phyloP scores from a whole-genome alignment of 1,284 basidiomycete species.

The Ustilago vetiveriae region DNA sequence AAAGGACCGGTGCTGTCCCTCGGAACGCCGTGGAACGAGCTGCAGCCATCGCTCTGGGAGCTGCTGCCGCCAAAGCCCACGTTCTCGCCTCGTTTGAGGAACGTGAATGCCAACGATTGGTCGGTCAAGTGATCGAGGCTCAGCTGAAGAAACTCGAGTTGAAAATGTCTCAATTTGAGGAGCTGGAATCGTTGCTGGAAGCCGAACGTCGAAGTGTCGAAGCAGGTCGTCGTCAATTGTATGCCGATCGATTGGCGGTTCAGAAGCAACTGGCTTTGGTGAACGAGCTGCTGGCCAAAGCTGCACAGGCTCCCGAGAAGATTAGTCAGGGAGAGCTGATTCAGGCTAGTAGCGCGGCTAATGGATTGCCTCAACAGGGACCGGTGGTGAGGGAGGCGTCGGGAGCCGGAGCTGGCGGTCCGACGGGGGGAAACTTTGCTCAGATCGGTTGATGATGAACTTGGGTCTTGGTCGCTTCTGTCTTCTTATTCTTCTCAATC shows the following conservation, averaged over 20 bases:
- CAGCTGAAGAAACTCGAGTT: slow-evolving; percentile 88
- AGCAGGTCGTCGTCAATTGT: slow-evolving; percentile 59
- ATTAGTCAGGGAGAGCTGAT: slow-evolving; percentile 51
- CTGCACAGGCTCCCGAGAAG: slow-evolving; percentile 48
- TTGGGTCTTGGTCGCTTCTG: not conserved
- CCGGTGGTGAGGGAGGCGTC: slow-evolving; percentile 59
- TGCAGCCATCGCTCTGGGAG: slow-evolving; percentile 73
- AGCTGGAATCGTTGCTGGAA: slow-evolving; percentile 64
- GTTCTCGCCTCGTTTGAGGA: slow-evolving; percentile 87
- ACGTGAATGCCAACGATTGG: slow-evolving; percentile 79
- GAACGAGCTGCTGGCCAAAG: slow-evolving; percentile 60
- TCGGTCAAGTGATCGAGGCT: slow-evolving; percentile 86
- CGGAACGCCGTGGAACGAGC: slow-evolving; percentile 60
- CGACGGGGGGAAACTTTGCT: slow-evolving; percentile 29
- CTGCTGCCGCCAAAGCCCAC: slow-evolving; percentile 86
- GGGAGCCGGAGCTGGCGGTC: slow-evolving; percentile 3
- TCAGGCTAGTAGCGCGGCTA: slow-evolving; percentile 42
- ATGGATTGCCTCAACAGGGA: slow-evolving; percentile 62
- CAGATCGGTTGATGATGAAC: slow-evolving; percentile 32
- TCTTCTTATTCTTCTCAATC: not conserved
- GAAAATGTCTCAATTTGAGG: slow-evolving; percentile 65
- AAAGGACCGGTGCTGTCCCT: slow-evolving; percentile 50
- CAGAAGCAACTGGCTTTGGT: slow-evolving; percentile 62
- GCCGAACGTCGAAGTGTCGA: slow-evolving; percentile 59
- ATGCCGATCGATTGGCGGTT: slow-evolving; percentile 61